Evolutionary conservation across 345 rosid genomes (phyloP).

Genomic region (Lenwebbia sp.): DNA sequence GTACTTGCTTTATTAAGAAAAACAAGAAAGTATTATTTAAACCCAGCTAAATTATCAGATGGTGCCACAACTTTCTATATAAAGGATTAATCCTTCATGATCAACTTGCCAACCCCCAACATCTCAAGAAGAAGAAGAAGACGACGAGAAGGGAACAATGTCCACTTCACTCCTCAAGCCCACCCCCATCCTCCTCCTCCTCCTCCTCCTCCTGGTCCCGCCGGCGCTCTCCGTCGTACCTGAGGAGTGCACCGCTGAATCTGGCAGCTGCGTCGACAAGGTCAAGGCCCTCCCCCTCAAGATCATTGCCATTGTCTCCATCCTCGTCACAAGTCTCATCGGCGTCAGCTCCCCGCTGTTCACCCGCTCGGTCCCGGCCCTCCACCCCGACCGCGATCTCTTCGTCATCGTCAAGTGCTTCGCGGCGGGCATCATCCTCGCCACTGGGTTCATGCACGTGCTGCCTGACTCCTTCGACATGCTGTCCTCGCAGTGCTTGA

Average conservation of each 20-base stretch:
- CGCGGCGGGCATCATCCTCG: constrained; percentile 71
- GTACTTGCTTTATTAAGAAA: neutral
- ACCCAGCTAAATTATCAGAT: neutral
- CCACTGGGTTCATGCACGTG: constrained; percentile 80
- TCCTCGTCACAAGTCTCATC: constrained; percentile 31
- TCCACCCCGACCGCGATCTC: constrained; percentile 25
- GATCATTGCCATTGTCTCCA: constrained; percentile 27
- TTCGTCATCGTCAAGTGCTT: constrained; percentile 52
- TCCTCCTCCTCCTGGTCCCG: neutral
- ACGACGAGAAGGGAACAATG: neutral
- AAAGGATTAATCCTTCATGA: neutral
- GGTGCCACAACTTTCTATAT: neutral
- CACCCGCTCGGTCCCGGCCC: constrained; percentile 18
- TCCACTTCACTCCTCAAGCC: neutral
- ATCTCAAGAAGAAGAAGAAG: neutral
- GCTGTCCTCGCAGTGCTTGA: constrained; percentile 48
- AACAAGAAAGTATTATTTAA: neutral
- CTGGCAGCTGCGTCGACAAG: neutral
- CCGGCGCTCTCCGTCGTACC: neutral
- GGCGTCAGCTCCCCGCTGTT: constrained; percentile 39
- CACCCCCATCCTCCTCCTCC: neutral
- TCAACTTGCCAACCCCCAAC: neutral
- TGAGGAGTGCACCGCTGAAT: constrained; percentile 15
- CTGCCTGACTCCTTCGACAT: constrained; percentile 69
- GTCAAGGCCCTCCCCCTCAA: constrained; percentile 21